Evolutionary conservation across 2,329 filamentous ascomycete species (phyloP), one percentile per base, ranked within the genome.

Genomic region (Talaromyces sp.): DNA sequence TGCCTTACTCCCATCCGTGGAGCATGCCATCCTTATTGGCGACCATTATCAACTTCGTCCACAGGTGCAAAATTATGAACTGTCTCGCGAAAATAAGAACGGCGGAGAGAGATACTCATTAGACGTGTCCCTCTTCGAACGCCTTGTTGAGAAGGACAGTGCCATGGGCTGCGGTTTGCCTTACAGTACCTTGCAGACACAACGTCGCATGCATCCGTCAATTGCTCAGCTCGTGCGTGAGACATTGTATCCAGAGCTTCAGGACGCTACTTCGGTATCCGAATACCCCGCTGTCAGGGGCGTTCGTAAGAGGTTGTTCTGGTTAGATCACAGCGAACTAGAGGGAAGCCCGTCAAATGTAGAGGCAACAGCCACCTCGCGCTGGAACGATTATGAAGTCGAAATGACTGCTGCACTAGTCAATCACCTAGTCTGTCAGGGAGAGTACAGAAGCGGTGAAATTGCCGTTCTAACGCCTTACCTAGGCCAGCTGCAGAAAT

Each of bases 381-480:
- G 77, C 21, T 77, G 75, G 36, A 84, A 84, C 56, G 51, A 64
- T 0, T 77, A 69, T 58, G 88, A 92, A 65, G 76, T 87, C 0
- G 75, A 83, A 0, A 86, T 92, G 83, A 80, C 81, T 0, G 73
- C 78, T 6, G 80, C 82, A 0, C 70, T 91, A 0, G 83, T 90
- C 0, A 78, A 78, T 0, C 87, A 92, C 65, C 70, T 92, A 0
- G 74, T 87, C 5, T 77, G 79, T 0, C 88, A 91, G 65, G 87
- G 87, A 0, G 66, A 64, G 0, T 90, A 91, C 66, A 69, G 67
- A 0, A 70, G 73, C 0, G 76, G 75, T 0, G 84, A 91, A 1
- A 88, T 92, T 59, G 86, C 87, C 0, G 82, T 93, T 0, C 67
- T 92, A 5, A 91, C 88, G 0, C 81, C 82, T 0, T 84, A 84